Evolutionary conservation across 768 basidiomycete species (phyloP), one percentile per base, ranked within the genome.

Genomic region (Hygrocybe punicea): DNA sequence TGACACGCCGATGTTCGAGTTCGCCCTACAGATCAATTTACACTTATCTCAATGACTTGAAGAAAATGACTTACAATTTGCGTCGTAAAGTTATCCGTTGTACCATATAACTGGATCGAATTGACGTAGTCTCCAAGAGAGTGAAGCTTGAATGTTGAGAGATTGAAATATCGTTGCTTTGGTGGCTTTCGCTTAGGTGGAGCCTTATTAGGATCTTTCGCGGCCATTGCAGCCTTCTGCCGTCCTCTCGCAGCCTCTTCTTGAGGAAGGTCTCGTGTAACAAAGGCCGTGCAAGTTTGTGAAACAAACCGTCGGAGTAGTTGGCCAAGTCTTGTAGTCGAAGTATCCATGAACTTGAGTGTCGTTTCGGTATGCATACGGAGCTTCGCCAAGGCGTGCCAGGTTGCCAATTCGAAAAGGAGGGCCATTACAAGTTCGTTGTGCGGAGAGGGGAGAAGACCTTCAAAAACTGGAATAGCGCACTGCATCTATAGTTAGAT

Each of bases 331-430:
- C 24, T 72, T 19, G 33, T 74, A 58, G 49, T 70, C 9, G 54
- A 72, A 50, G 0, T 58, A 64, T 51, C 60, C 6, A 58, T 57
- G n/a, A 64, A 16, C 0, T 46, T 23, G 0, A 79, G 58, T 2
- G 74, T 72, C 0, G 58, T n/a, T 7, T 75, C 68, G 0, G 72
- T 75, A 51, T 79, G 78, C 50, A 77, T 40, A 8, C 71, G 67
- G 1, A 78, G 65, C 55, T 79, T 79, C 1, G 73, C 76, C 7
- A 73, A 62, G 0, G 65, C 69, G 60, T 78, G 78, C 76, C 75
- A 77, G 13, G 65, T 60, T 0, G 66, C 69, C 2, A 71, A 51
- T 7, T 51, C 45, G 58, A 71, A 79, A 1, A 79, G 62, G 0
- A 78, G 56, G 25, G 72, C 65, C 19, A 69, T 58, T 3, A 78